Conservation (phyloP, 2,329 filamentous ascomycete species). For the Hypoxylon sp. region DNA sequence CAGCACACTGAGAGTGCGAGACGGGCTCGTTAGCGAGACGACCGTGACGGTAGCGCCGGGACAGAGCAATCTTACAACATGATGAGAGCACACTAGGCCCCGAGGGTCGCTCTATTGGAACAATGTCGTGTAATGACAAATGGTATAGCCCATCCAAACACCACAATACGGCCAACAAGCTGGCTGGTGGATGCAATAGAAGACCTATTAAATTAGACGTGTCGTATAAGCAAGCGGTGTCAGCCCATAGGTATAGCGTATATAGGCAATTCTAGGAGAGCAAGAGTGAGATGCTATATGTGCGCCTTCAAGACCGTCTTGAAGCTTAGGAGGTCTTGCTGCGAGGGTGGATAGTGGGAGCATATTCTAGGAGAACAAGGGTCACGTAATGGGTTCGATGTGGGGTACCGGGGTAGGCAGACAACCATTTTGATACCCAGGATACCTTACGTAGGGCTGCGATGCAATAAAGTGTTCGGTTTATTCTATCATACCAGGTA, state of each 20-base stretch:
- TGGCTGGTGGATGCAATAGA: constrained; percentile 2
- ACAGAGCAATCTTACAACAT: constrained; percentile 48
- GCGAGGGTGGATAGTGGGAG: background rate
- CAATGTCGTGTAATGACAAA: constrained; percentile 15
- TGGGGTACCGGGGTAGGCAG: background rate
- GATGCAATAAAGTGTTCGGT: too few relatives aligned
- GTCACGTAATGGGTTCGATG: constrained; percentile 1
- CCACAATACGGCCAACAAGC: background rate
- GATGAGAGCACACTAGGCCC: constrained; percentile 16
- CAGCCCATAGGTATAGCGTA: constrained; percentile 21
- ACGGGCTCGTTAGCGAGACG: constrained; percentile 33
- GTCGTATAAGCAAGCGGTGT: constrained; percentile 17
- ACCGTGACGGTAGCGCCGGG: constrained; percentile 8
- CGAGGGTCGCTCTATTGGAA: constrained; percentile 11
- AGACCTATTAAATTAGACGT: constrained; percentile 2
- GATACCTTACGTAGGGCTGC: background rate
- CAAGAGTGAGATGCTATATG: background rate
- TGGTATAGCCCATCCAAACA: constrained; percentile 5
- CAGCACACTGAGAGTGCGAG: constrained; percentile 71
- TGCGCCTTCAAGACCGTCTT: background rate
- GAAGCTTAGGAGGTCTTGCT: background rate
- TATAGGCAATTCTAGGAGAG: constrained; percentile 9
- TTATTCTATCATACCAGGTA: background rate
- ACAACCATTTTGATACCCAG: background rate
- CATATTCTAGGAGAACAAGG: background rate